A percentile compares a stretch with the other conserved stretches of the same genome.
phyloP scores from a whole-genome alignment of 352 stramenopile species.

The Blastocystis sp. region DNA sequence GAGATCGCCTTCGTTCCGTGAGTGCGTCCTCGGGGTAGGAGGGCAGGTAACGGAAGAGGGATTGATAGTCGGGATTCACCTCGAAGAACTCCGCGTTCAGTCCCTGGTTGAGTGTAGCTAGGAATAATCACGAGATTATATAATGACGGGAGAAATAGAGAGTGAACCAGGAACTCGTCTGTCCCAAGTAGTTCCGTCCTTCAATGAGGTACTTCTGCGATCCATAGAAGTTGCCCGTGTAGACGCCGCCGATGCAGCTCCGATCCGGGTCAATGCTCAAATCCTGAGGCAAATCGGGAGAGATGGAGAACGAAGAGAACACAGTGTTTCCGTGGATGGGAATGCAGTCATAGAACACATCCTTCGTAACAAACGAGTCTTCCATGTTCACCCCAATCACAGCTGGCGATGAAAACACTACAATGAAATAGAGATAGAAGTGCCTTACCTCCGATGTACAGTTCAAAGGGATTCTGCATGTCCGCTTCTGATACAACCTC shows the following conservation, averaged over 20 bases:
- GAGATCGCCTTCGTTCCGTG: not conserved
- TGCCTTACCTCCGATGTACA: constrained; percentile 34
- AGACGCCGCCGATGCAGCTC: constrained; percentile 45
- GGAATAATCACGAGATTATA: not conserved
- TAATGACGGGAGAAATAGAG: constrained; percentile 29
- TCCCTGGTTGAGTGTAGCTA: constrained; percentile 27
- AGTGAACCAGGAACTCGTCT: not conserved
- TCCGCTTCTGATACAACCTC: constrained; percentile 12
- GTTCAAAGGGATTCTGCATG: constrained; percentile 12
- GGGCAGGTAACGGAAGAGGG: not conserved
- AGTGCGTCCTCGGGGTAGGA: not conserved
- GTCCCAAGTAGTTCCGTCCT: not conserved
- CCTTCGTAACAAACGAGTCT: not conserved
- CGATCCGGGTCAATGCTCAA: constrained; percentile 18
- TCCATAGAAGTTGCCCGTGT: constrained; percentile 17
- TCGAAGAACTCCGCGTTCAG: constrained; percentile 38
- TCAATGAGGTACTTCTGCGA: constrained; percentile 16
- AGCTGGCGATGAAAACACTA: constrained; percentile 22
- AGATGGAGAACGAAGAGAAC: constrained; percentile 11
- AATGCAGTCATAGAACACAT: constrained; percentile 52
- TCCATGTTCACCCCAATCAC: not conserved
- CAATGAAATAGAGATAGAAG: not conserved
- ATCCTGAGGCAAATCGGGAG: constrained; percentile 48
- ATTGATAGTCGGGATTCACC: not conserved
- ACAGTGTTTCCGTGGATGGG: constrained; percentile 38